These are phyloP conservation scores for Saccharomyces eubayanus DNA, from an alignment of 805 yeast genomes.

Conservation along the genomic window DNA sequence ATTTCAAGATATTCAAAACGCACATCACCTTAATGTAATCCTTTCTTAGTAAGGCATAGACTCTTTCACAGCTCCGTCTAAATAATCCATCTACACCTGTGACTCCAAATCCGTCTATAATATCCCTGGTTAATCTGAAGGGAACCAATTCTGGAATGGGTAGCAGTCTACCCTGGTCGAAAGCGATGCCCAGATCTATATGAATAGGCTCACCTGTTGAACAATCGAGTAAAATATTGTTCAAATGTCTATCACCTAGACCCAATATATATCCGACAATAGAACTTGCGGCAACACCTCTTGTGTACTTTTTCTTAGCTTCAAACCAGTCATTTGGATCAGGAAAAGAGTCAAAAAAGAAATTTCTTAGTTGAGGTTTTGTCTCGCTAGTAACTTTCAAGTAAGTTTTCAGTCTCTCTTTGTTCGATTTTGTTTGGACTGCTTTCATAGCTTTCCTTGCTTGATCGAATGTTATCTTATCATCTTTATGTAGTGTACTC, in stretches of 20 bases:
- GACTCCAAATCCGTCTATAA: conserved; percentile 88
- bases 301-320: conserved; percentile 54
- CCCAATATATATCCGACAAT: conserved; percentile 86
- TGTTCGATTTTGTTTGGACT: conserved; percentile 39
- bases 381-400: conserved; percentile 41
- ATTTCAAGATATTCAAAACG: conserved; percentile 73
- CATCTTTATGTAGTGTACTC: conserved; percentile 51
- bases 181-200: conserved; percentile 92
- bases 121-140: conserved; percentile 80
- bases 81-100: conserved; percentile 79
- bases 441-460: conserved; percentile 61
- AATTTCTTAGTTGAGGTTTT: conserved; percentile 60
- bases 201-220: conserved; percentile 88
- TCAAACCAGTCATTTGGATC: conserved; percentile 69
- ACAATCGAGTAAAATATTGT: conserved; percentile 76
- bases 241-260: conserved; percentile 90
- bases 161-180: conserved; percentile 81
- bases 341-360: conserved; percentile 58
- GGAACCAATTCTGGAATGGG: conserved; percentile 93
- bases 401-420: conserved; percentile 41
- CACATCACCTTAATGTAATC: conserved; percentile 66
- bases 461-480: conserved; percentile 40
- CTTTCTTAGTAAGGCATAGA: conserved; percentile 54
- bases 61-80: conserved; percentile 62
- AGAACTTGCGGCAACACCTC: conserved; percentile 77